These are phyloP conservation scores for Cephaloascus fragrans DNA, from an alignment of 805 yeast species.

Conservation along the genomic window DNA sequence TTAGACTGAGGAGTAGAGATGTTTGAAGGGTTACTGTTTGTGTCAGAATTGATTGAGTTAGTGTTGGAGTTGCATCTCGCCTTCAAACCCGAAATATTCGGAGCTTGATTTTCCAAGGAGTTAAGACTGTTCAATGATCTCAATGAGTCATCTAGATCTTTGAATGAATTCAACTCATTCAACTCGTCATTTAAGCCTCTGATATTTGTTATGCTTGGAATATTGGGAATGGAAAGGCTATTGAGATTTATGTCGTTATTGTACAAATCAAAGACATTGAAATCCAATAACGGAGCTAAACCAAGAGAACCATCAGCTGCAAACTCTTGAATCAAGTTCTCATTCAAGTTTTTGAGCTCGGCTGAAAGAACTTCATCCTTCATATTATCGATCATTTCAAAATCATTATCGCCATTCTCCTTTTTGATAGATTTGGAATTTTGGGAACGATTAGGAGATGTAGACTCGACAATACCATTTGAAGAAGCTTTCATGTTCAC, in stretches of 20 bases:
- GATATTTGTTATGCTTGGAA: no score
- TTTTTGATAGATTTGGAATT: no score
- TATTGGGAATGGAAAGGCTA: not conserved
- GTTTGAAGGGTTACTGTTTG: not conserved
- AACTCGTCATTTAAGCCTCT: not conserved
- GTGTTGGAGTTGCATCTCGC: not conserved
- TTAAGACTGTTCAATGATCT: not conserved
- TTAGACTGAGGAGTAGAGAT: no score
- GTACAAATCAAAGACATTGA: slow-evolving; percentile 14
- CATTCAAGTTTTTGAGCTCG: slow-evolving; percentile 16
- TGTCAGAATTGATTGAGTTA: not conserved
- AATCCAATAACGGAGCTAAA: slow-evolving; percentile 56
- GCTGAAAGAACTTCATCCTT: slow-evolving; percentile 7
- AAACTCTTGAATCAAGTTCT: slow-evolving; percentile 36
- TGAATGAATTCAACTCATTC: not conserved
- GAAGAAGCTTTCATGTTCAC: not conserved
- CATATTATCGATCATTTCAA: not conserved
- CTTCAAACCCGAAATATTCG: no score
- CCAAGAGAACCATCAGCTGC: slow-evolving; percentile 82
- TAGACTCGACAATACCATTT: not conserved
- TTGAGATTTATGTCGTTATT: not conserved
- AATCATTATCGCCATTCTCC: not conserved
- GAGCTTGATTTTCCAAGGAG: no score
- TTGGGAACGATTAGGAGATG: not conserved
- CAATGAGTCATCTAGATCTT: not conserved